Evolutionary conservation across 352 stramenopile genomes (phyloP).

Genomic region (Pythium monospermum): DNA sequence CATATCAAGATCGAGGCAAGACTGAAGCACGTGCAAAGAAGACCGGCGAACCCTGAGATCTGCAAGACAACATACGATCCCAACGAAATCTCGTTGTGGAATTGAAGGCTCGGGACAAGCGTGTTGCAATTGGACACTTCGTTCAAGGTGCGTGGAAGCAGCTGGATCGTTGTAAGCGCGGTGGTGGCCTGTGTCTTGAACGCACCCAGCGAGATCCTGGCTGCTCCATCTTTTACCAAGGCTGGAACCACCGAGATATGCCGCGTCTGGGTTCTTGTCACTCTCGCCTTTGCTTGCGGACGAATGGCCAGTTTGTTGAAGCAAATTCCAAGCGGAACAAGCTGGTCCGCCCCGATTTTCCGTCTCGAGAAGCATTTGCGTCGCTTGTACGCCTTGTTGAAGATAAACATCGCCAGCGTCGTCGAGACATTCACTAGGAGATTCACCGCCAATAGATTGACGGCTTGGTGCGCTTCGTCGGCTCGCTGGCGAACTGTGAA

Average conservation of each 20-base stretch:
- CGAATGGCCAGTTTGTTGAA: neutral
- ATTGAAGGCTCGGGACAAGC: neutral
- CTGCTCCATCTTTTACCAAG: too few relatives aligned
- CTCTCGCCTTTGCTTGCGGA: neutral
- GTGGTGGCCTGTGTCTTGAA: neutral
- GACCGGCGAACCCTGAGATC: neutral
- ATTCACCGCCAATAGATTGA: constrained; percentile 16
- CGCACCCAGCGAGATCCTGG: too few relatives aligned
- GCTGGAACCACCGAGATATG: too few relatives aligned
- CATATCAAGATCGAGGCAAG: neutral
- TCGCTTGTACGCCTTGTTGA: constrained; percentile 23
- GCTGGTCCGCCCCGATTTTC: neutral
- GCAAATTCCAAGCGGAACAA: constrained; percentile 2
- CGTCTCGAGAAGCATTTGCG: neutral
- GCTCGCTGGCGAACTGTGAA: constrained; percentile 1
- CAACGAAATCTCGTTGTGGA: neutral
- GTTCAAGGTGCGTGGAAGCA: neutral
- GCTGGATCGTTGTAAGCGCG: neutral
- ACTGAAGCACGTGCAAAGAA: neutral
- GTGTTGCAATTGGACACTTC: neutral
- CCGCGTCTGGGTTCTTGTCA: neutral
- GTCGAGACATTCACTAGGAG: constrained; percentile 20
- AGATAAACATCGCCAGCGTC: constrained; percentile 19
- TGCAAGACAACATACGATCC: neutral
- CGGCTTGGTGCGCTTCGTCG: neutral